Percentiles rank a stretch among this genome's conserved stretches.
Evolutionary conservation across 208 protist genomes (phyloP).

Genomic region (Trypanosoma rangeli): DNA sequence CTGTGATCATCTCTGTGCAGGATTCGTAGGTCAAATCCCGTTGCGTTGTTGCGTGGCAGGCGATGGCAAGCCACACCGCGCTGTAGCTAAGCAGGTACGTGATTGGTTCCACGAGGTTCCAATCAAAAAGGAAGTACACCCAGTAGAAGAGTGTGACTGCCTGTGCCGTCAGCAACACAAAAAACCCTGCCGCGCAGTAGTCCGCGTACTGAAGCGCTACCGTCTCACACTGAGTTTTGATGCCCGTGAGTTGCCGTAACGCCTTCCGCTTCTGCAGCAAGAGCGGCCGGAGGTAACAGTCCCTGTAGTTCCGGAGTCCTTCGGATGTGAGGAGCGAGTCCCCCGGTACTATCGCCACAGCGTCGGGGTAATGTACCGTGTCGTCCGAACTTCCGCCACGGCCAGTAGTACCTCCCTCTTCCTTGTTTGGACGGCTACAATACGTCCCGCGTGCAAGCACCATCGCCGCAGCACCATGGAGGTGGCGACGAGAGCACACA

Average conservation of each 20-base stretch:
- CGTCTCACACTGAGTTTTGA: constrained; percentile 37
- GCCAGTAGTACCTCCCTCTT: not conserved
- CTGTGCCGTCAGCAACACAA: constrained; percentile 54
- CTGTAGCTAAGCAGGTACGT: constrained; percentile 82
- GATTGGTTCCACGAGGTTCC: constrained; percentile 89
- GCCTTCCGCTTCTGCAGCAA: constrained; percentile 30
- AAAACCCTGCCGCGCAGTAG: constrained; percentile 26
- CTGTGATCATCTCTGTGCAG: constrained; percentile 32
- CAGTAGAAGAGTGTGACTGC: constrained; percentile 65
- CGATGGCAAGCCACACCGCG: constrained; percentile 66
- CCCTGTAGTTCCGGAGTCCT: constrained; percentile 35
- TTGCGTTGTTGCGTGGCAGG: constrained; percentile 61
- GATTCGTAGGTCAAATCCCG: constrained; percentile 52
- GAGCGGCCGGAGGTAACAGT: constrained; percentile 27
- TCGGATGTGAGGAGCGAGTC: constrained; percentile 21
- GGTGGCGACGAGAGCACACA: not conserved
- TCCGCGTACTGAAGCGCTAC: constrained; percentile 32
- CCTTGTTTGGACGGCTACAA: not conserved
- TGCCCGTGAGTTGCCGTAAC: constrained; percentile 31
- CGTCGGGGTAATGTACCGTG: not conserved
- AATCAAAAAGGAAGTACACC: constrained; percentile 86
- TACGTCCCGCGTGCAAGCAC: not conserved
- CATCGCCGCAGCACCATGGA: not conserved
- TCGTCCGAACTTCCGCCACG: not conserved
- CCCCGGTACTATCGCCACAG: not conserved